These are phyloP conservation scores for Lactuca sativa DNA, from an alignment of 129 eudicot species.

Conservation along the genomic window DNA sequence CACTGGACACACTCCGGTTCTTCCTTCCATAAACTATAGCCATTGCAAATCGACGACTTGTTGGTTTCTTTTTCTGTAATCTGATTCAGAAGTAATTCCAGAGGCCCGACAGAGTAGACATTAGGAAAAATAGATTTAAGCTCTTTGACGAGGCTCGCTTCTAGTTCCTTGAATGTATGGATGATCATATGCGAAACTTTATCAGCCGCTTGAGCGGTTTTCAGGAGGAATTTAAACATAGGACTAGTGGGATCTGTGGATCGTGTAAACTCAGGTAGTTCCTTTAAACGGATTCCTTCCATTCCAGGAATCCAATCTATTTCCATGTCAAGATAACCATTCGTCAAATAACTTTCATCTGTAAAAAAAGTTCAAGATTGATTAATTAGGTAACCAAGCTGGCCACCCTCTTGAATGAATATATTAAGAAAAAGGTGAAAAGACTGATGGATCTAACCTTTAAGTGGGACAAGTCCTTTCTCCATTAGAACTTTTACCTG, in stretches of 20 bases:
- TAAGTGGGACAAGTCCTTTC: slow-evolving; percentile 26
- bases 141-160: slow-evolving; percentile 14
- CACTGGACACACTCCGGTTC: slow-evolving; percentile 49
- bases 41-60: slow-evolving; percentile 16
- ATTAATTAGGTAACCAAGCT: background rate
- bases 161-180: slow-evolving; percentile 19
- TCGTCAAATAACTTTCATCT: slow-evolving; percentile 28
- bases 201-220: slow-evolving; percentile 17
- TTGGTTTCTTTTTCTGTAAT: background rate
- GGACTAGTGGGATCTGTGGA: background rate
- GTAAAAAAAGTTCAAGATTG: background rate
- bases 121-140: slow-evolving; percentile 15
- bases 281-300: slow-evolving; percentile 19
- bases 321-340: slow-evolving; percentile 18
- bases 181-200: slow-evolving; percentile 19
- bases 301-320: slow-evolving; percentile 34
- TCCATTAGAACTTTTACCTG: slow-evolving; percentile 21
- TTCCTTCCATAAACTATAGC: slow-evolving; percentile 58
- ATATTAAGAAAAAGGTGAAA: too few relatives aligned
- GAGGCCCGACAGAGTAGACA: slow-evolving; percentile 24
- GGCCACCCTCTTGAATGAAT: too few relatives aligned
- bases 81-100: slow-evolving; percentile 11
- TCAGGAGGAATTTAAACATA: background rate
- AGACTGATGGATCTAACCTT: background rate
- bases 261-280: slow-evolving; percentile 15